phyloP scores from a whole-genome alignment of 345 rosid species.

The Murraya koenigii region DNA sequence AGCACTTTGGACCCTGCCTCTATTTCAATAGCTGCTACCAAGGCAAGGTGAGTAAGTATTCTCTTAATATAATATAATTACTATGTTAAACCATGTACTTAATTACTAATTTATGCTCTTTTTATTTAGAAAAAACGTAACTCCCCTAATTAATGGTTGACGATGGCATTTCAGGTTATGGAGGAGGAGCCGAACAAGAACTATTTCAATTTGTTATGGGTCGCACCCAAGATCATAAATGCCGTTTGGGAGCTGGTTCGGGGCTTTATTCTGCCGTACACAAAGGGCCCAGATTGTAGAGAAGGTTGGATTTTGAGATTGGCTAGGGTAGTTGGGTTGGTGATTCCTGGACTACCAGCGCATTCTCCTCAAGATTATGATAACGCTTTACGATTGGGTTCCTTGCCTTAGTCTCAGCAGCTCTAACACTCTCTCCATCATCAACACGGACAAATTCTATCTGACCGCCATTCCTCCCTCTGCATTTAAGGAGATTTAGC shows the following conservation, averaged over 20 bases:
- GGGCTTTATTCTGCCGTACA: constrained; percentile 42
- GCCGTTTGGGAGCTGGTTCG: constrained; percentile 67
- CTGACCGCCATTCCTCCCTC: background rate
- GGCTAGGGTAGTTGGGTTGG: constrained; percentile 42
- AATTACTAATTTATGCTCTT: too few relatives aligned
- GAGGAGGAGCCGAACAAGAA: constrained; percentile 70
- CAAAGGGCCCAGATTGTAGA: constrained; percentile 39
- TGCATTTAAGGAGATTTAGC: background rate
- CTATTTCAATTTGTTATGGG: constrained; percentile 48
- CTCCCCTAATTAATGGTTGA: too few relatives aligned
- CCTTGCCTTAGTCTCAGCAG: constrained; percentile 18
- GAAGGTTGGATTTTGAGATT: constrained; percentile 52
- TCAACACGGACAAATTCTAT: too few relatives aligned
- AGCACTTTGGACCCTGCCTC: constrained; percentile 44
- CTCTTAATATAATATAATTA: background rate
- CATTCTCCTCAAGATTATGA: constrained; percentile 60
- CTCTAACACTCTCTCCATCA: background rate
- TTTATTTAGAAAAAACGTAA: too few relatives aligned
- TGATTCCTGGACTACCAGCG: constrained; percentile 56
- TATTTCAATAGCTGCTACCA: constrained; percentile 41
- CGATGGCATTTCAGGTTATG: constrained; percentile 35
- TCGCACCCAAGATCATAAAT: constrained; percentile 38
- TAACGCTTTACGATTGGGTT: constrained; percentile 47
- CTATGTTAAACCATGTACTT: too few relatives aligned
- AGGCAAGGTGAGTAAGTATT: constrained; percentile 37